Evolutionary conservation across 345 rosid species (phyloP).

Genomic region (Acer campestre): DNA sequence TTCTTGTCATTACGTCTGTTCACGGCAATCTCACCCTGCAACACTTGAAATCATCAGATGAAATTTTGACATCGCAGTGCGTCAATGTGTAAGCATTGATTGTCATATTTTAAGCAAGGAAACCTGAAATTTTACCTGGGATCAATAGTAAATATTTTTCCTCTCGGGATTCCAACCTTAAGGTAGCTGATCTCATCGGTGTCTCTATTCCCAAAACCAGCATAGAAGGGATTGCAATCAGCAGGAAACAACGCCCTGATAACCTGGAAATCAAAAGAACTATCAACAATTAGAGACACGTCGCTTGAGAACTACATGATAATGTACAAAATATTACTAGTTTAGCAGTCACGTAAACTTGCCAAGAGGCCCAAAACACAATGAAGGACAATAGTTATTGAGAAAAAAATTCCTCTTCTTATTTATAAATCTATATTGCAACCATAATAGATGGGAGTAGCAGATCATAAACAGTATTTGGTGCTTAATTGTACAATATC

Average conservation of each 20-base stretch:
- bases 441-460: not conserved
- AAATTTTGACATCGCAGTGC: not conserved
- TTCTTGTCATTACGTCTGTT: constrained; percentile 77
- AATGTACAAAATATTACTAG: not conserved
- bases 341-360: not conserved
- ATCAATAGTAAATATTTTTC: constrained; percentile 91
- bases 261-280: constrained; percentile 49
- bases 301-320: not conserved
- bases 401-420: too few species aligned
- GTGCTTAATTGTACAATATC: not conserved
- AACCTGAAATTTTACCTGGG: constrained; percentile 60
- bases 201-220: constrained; percentile 97
- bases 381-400: not conserved
- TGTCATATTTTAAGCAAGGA: constrained; percentile 2
- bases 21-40: constrained; percentile 94
- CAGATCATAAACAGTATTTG: not conserved
- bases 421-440: not conserved
- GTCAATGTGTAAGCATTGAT: constrained; percentile 7
- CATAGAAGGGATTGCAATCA: constrained; percentile 92
- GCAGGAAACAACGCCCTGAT: constrained; percentile 86
- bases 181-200: constrained; percentile 98
- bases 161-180: constrained; percentile 94
- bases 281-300: not conserved
- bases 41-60: constrained; percentile 25
- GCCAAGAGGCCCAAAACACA: not conserved